phyloP scores from a whole-genome alignment of 306 rosid species.

The Pterocarpus macrocarpus region DNA sequence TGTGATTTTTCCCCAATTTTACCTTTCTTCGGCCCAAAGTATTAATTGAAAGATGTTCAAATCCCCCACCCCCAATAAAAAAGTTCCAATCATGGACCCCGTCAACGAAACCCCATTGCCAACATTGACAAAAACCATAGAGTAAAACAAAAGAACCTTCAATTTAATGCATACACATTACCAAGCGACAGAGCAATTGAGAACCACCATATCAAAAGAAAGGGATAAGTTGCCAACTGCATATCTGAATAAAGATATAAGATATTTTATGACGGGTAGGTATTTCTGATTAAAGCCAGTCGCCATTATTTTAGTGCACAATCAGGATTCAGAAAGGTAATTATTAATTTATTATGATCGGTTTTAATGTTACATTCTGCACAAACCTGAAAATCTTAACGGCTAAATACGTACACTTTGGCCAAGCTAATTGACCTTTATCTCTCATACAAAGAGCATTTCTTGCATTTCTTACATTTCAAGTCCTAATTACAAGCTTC shows the following conservation, averaged over 20 bases:
- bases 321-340: neutral
- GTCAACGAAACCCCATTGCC: slow-evolving; percentile 22
- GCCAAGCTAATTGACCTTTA: neutral
- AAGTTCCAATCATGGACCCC: slow-evolving; percentile 19
- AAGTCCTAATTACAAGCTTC: slow-evolving; percentile 48
- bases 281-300: slow-evolving; percentile 21
- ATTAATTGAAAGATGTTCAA: slow-evolving; percentile 17
- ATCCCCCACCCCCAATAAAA: slow-evolving; percentile 16
- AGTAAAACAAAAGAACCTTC: slow-evolving; percentile 23
- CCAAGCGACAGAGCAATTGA: slow-evolving; percentile 42
- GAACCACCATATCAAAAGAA: slow-evolving; percentile 41
- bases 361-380: slow-evolving; percentile 42
- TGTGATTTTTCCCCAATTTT: slow-evolving; percentile 27
- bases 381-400: slow-evolving; percentile 1
- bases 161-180: slow-evolving; percentile 42
- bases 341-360: neutral
- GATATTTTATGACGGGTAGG: slow-evolving; percentile 43
- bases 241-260: slow-evolving; percentile 2
- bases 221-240: slow-evolving; percentile 48
- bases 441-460: slow-evolving; percentile 4
- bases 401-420: neutral
- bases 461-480: neutral
- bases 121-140: slow-evolving; percentile 22
- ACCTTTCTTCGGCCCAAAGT: slow-evolving; percentile 3
- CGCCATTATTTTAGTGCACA: slow-evolving; percentile 44